A percentile compares a stretch with the other conserved stretches of the same genome.
Evolutionary conservation across 192 early-diverging fungal genomes (phyloP).

Genomic region (Mortierella alpina): DNA sequence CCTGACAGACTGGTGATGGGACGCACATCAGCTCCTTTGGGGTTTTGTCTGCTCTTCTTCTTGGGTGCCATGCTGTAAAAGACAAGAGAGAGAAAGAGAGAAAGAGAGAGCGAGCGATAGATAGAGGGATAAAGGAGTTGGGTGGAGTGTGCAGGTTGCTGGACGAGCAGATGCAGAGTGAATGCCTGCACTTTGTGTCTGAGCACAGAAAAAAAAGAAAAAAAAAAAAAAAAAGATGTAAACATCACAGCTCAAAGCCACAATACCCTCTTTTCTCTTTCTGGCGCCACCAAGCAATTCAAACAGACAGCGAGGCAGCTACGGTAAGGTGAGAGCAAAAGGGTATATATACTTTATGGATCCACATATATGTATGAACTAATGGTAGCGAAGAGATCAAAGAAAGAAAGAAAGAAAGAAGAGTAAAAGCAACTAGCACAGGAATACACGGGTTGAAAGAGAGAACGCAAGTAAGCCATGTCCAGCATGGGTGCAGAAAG

Average conservation of each 20-base stretch:
- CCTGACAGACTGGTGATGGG: constrained; percentile 30
- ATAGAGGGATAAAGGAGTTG: neutral
- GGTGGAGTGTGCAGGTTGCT: neutral
- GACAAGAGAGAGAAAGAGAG: neutral
- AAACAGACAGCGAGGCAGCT: too few relatives aligned
- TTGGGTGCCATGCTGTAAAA: constrained; percentile 25
- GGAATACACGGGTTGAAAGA: neutral
- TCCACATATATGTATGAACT: too few relatives aligned
- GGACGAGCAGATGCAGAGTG: neutral
- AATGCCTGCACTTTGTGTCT: neutral
- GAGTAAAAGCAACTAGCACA: neutral
- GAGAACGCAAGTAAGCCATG: neutral
- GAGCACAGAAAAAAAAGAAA: neutral
- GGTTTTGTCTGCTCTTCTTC: constrained; percentile 13
- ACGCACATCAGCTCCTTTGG: constrained; percentile 13
- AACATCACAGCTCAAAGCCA: neutral
- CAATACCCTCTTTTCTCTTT: too few relatives aligned
- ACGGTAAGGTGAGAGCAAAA: too few relatives aligned
- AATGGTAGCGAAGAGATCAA: neutral
- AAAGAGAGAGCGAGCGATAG: neutral
- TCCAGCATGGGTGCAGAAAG: too few relatives aligned
- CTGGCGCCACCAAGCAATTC: constrained; percentile 4
- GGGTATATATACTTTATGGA: too few relatives aligned
- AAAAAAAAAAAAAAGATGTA: constrained; percentile 10
- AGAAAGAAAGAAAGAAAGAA: neutral